Evolutionary conservation across 2,329 filamentous ascomycete genomes (phyloP), one percentile per base, ranked within the genome.

Genomic region (Scedosporium aurantiacum): DNA sequence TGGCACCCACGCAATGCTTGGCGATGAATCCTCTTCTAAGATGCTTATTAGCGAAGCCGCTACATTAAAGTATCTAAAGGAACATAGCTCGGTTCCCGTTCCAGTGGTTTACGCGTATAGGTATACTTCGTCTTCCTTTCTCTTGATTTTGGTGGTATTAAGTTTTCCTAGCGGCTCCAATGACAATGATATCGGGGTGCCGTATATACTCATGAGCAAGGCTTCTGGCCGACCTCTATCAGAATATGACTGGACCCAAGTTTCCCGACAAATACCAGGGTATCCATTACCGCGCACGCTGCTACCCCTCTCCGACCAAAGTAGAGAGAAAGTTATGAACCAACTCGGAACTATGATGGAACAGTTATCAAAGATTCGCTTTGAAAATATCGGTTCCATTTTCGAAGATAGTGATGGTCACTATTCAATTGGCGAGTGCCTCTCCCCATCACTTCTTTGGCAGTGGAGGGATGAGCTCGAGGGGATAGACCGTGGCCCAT

Each of bases 401-500:
- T 62, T 66, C 18, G 60, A 66, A 32, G 63, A 65, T 55, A 10
- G n/a, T 2, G 23, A 57, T 40, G 64, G 64, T 5, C 55, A 47
- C n/a, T 65, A 60, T 62, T 60, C 52, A 3, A 56, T 68, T 21
- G 64, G 67, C 37, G 66, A 69, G 60, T 69, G 64, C 41, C 65
- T 68, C 12, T 61, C 52, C 18, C 67, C 66, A 3, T 62, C 65
- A 47, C 63, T 68, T 27, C 32, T 64, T 16, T 68, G 65, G 67
- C 61, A 68, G 60, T 27, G 60, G 12, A 67, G 67, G 45, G 68
- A 69, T 45, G 58, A 61, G 43, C 62, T 69, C 41, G 63, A 66
- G 52, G 61, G 63, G 12, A 56, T 70, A 50, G 59, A 67, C 23
- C 66, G 68, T 40, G 70, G 69, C 12, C 70, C 69, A 21, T 71